Percentiles rank a stretch among this genome's conserved stretches.
These are phyloP conservation scores for Akebia trifoliata DNA, from an alignment of 164 flowering plant species.

Conservation along the genomic window DNA sequence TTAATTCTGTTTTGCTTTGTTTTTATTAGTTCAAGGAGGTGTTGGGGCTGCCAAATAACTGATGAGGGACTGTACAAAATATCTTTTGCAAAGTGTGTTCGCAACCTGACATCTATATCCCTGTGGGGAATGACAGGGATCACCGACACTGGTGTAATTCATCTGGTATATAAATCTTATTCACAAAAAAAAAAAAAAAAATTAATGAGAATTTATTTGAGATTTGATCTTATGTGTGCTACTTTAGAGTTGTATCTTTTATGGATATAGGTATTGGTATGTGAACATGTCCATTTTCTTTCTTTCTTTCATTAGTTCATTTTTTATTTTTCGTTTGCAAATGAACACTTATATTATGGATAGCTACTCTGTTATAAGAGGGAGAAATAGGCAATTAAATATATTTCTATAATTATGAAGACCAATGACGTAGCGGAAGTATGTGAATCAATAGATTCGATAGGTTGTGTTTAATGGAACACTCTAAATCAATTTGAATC, in stretches of 20 bases:
- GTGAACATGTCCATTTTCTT: not conserved
- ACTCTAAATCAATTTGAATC: too few species aligned
- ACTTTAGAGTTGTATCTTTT: not conserved
- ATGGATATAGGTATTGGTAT: not conserved
- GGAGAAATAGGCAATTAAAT: too few species aligned
- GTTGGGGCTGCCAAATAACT: slow-evolving; percentile 97
- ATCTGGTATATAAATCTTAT: slow-evolving; percentile 58
- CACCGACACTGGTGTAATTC: slow-evolving; percentile 81
- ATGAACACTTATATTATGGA: too few species aligned
- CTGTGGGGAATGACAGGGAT: slow-evolving; percentile 93
- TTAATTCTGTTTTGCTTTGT: slow-evolving; percentile 6
- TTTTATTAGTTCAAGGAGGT: slow-evolving; percentile 83
- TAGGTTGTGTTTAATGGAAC: too few species aligned
- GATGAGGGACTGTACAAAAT: slow-evolving; percentile 69
- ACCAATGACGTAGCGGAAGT: too few species aligned
- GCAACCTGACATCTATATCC: slow-evolving; percentile 78
- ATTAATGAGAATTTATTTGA: not conserved
- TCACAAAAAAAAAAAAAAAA: not conserved
- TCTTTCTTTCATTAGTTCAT: too few species aligned
- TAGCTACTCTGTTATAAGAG: too few species aligned
- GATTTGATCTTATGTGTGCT: not conserved
- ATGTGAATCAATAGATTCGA: too few species aligned
- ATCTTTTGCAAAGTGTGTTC: slow-evolving; percentile 69
- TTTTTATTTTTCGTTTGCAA: too few species aligned
- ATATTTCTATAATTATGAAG: too few species aligned